Evolutionary conservation across 352 stramenopile genomes (phyloP).

Genomic region (Pythium apleroticum): DNA sequence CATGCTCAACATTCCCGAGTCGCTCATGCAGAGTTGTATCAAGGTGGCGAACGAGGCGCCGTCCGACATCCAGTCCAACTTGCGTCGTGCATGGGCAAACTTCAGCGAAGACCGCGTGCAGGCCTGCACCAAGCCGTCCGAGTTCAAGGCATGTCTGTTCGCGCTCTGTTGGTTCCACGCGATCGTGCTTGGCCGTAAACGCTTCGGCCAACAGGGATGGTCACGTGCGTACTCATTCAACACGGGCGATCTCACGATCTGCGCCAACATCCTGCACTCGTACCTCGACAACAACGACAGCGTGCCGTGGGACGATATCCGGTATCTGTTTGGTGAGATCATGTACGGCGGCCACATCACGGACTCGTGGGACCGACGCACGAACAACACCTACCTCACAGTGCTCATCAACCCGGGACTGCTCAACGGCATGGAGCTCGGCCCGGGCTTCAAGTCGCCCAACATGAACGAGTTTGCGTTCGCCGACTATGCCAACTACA

Average conservation of each 20-base stretch:
- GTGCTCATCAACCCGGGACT: slow-evolving; percentile 89
- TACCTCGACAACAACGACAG: slow-evolving; percentile 93
- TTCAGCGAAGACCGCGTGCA: slow-evolving; percentile 92
- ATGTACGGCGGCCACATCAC: slow-evolving; percentile 97
- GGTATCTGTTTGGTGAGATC: slow-evolving; percentile 96
- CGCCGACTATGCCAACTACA: slow-evolving; percentile 88
- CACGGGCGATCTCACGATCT: slow-evolving; percentile 95
- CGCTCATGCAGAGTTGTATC: slow-evolving; percentile 94
- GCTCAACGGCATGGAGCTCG: slow-evolving; percentile 91
- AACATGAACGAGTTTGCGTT: slow-evolving; percentile 85
- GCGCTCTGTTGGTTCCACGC: slow-evolving; percentile 96
- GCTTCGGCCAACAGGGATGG: slow-evolving; percentile 95
- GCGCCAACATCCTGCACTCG: slow-evolving; percentile 91
- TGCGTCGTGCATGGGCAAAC: slow-evolving; percentile 93
- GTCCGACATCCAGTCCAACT: slow-evolving; percentile 95
- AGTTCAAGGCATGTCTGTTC: slow-evolving; percentile 95
- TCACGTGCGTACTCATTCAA: slow-evolving; percentile 95
- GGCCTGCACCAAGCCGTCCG: slow-evolving; percentile 82
- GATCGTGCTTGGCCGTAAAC: slow-evolving; percentile 90
- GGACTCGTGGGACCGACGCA: slow-evolving; percentile 94
- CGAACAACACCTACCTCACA: slow-evolving; percentile 94
- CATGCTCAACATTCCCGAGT: slow-evolving; percentile 97
- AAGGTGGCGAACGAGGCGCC: slow-evolving; percentile 96
- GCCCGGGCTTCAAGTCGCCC: slow-evolving; percentile 93
- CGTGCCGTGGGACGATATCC: slow-evolving; percentile 94